These are phyloP conservation scores for Yamadazyma mexicana DNA, from an alignment of 1,139 yeast species.

Conservation along the genomic window DNA sequence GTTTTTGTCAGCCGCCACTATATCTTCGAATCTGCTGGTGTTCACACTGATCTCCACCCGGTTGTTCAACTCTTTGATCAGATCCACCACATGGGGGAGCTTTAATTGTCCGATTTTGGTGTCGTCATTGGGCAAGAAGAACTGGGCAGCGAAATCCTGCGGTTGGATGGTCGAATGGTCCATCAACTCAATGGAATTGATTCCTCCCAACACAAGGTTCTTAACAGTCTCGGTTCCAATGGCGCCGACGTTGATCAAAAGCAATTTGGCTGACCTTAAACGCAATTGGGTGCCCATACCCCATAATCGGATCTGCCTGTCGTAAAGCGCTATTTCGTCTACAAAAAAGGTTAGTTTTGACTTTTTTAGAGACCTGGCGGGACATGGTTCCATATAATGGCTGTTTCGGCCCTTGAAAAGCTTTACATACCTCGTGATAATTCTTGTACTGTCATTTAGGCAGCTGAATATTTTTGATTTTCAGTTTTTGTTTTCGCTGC, in stretches of 20 bases:
- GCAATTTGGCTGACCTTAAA: slow-evolving; percentile 69
- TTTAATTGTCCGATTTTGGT: slow-evolving; percentile 48
- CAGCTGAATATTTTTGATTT: background rate
- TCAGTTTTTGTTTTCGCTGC: background rate
- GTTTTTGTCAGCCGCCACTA: slow-evolving; percentile 22
- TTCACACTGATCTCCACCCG: slow-evolving; percentile 60
- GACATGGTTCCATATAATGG: background rate
- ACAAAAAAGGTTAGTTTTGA: background rate
- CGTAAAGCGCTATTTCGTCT: slow-evolving; percentile 91
- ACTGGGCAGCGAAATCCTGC: slow-evolving; percentile 74
- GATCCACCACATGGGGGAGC: slow-evolving; percentile 52
- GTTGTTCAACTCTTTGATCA: slow-evolving; percentile 73
- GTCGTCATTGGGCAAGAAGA: slow-evolving; percentile 64
- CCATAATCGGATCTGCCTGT: slow-evolving; percentile 95
- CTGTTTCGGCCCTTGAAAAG: background rate
- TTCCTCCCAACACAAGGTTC: slow-evolving; percentile 85
- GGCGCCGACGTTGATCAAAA: slow-evolving; percentile 69
- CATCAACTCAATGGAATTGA: slow-evolving; percentile 71
- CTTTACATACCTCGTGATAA: slow-evolving; percentile 17
- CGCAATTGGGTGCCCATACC: slow-evolving; percentile 90
- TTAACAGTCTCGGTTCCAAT: slow-evolving; percentile 80
- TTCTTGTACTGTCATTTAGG: slow-evolving; percentile 9
- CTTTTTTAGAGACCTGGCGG: slow-evolving; percentile 6
- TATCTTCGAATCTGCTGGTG: slow-evolving; percentile 28
- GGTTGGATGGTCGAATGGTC: slow-evolving; percentile 58